phyloP scores from a whole-genome alignment of 139 green algal genomes.

The Micractinium conductrix region DNA sequence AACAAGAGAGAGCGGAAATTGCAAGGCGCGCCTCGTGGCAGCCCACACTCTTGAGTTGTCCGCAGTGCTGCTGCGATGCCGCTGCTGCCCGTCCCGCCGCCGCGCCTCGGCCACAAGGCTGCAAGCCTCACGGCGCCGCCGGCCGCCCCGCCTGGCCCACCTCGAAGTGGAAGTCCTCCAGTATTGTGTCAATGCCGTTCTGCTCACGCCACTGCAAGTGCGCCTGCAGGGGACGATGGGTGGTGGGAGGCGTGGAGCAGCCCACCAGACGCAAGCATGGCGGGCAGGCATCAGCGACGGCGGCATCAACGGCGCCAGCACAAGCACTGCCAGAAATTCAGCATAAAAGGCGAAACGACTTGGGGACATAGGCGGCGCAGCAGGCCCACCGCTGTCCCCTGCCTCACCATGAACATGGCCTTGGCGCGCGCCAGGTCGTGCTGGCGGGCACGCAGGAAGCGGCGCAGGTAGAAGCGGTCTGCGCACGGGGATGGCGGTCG shows the following conservation, averaged over 20 bases:
- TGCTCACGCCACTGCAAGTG: conserved; percentile 58
- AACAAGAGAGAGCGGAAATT: neutral
- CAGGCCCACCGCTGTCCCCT: no score
- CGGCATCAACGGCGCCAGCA: no score
- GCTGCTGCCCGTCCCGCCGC: no score
- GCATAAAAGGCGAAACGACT: neutral
- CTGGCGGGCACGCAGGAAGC: conserved; percentile 67
- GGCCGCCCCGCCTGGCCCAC: no score
- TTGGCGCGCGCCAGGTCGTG: conserved; percentile 61
- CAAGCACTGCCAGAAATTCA: neutral
- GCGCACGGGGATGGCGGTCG: neutral
- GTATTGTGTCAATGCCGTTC: conserved; percentile 72
- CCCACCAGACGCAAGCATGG: neutral
- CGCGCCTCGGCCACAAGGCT: no score
- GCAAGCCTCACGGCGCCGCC: no score
- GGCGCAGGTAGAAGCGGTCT: conserved; percentile 56
- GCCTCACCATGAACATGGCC: conserved; percentile 60
- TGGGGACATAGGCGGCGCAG: neutral
- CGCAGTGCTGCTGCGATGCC: no score
- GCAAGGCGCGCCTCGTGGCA: neutral
- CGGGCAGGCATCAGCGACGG: no score
- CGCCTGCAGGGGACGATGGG: neutral
- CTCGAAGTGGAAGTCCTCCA: conserved; percentile 87
- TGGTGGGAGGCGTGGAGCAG: neutral
- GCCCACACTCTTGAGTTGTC: neutral